phyloP scores from a whole-genome alignment of 305 asterid species.

The Salvia sclarea region DNA sequence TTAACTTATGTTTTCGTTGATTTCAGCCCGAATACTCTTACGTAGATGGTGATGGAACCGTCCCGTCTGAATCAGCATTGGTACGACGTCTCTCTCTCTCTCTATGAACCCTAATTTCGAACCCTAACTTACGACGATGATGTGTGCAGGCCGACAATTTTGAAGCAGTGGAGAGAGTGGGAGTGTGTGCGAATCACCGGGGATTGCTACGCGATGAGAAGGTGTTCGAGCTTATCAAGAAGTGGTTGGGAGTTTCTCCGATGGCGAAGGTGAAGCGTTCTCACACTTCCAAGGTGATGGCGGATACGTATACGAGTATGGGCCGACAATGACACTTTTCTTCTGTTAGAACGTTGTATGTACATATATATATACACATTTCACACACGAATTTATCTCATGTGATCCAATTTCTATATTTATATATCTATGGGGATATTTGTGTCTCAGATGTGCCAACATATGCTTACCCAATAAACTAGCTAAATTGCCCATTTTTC shows the following conservation, averaged over 20 bases:
- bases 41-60: conserved; percentile 97
- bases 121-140: too few relatives aligned
- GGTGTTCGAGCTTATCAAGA: conserved; percentile 53
- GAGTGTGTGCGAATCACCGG: conserved; percentile 59
- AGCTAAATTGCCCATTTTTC: neutral
- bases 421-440: conserved; percentile 1
- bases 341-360: neutral
- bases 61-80: conserved; percentile 87
- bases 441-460: conserved; percentile 14
- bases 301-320: conserved; percentile 3
- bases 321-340: neutral
- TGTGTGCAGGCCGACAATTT: conserved; percentile 65
- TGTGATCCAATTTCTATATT: too few relatives aligned
- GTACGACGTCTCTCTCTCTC: conserved; percentile 28
- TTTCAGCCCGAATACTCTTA: conserved; percentile 79
- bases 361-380: too few relatives aligned
- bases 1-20: neutral
- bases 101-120: too few relatives aligned
- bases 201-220: conserved; percentile 46
- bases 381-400: too few relatives aligned
- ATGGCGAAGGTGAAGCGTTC: conserved; percentile 28
- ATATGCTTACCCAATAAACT: conserved; percentile 12
- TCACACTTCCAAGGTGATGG: conserved; percentile 46
- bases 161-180: conserved; percentile 71
- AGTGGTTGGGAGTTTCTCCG: conserved; percentile 55